phyloP scores from a whole-genome alignment of 331 rosid species.

The Pyrus hybrid region DNA sequence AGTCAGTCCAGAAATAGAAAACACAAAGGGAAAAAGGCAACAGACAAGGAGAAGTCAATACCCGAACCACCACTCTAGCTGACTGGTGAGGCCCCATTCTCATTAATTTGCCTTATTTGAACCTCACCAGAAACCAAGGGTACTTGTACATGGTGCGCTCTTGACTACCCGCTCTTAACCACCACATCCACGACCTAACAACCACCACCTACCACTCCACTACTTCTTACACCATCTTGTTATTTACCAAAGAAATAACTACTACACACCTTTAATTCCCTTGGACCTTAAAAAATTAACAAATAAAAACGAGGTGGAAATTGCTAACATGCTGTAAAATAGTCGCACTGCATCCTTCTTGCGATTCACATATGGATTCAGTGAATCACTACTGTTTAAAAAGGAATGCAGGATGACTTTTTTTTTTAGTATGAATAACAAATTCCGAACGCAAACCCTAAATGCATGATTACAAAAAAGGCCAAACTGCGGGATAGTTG shows the following conservation, averaged over 20 bases:
- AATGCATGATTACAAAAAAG: neutral
- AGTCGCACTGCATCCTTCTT: neutral
- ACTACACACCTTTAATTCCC: neutral
- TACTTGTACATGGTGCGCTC: conserved; percentile 90
- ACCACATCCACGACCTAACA: neutral
- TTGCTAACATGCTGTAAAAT: neutral
- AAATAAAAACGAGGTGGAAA: neutral
- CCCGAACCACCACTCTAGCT: conserved; percentile 96
- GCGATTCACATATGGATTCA: neutral
- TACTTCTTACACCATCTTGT: neutral
- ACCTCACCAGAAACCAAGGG: conserved; percentile 50
- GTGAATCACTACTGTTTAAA: neutral
- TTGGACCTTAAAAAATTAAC: neutral
- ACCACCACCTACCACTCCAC: neutral
- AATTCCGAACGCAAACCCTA: neutral
- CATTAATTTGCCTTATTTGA: neutral
- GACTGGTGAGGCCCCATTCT: conserved; percentile 21
- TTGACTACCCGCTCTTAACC: conserved; percentile 68
- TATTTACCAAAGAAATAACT: conserved; percentile 8
- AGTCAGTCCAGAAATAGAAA: neutral
- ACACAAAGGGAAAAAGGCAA: conserved; percentile 8
- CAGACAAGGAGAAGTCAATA: conserved; percentile 86
- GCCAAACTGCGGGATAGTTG: neutral
- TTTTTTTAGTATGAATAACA: neutral
- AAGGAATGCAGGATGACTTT: neutral